These are phyloP conservation scores for Boechera stricta DNA, from an alignment of 345 rosid genomes.

Conservation along the genomic window DNA sequence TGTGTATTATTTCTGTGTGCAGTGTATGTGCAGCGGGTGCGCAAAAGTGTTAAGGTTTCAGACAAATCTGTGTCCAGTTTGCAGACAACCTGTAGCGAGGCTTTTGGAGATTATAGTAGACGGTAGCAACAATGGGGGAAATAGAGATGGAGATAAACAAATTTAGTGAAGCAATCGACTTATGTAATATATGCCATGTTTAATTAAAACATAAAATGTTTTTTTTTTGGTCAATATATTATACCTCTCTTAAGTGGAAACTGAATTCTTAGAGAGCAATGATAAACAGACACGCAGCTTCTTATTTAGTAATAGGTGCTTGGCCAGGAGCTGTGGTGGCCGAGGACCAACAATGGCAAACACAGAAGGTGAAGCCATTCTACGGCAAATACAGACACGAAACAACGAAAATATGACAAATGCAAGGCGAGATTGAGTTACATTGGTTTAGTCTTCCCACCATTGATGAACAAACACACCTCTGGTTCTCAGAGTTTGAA, in stretches of 20 bases:
- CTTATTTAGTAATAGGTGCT: slow-evolving; percentile 55
- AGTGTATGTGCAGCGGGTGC: slow-evolving; percentile 95
- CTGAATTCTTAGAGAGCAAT: slow-evolving; percentile 54
- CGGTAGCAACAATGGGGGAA: slow-evolving; percentile 9
- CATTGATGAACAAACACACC: slow-evolving; percentile 89
- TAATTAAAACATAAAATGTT: slow-evolving; percentile 23
- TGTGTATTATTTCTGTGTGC: slow-evolving; percentile 35
- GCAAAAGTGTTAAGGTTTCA: slow-evolving; percentile 85
- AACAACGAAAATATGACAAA: neutral
- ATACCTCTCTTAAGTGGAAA: slow-evolving; percentile 44
- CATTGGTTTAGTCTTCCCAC: slow-evolving; percentile 59
- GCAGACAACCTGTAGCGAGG: slow-evolving; percentile 87
- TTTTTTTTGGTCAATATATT: slow-evolving; percentile 46
- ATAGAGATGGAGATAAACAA: slow-evolving; percentile 3
- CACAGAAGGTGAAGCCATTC: slow-evolving; percentile 38
- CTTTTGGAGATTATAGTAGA: slow-evolving; percentile 71
- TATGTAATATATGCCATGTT: slow-evolving; percentile 23
- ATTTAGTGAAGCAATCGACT: slow-evolving; percentile 6
- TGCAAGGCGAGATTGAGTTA: slow-evolving; percentile 41
- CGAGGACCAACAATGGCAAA: slow-evolving; percentile 35
- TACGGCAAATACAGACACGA: neutral
- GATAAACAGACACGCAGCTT: slow-evolving; percentile 40
- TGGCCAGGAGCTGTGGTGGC: slow-evolving; percentile 48
- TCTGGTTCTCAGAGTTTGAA: slow-evolving; percentile 59
- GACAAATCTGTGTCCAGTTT: slow-evolving; percentile 75